Evolutionary conservation across 805 yeast genomes (phyloP).

Genomic region (Spathaspora sp.): DNA sequence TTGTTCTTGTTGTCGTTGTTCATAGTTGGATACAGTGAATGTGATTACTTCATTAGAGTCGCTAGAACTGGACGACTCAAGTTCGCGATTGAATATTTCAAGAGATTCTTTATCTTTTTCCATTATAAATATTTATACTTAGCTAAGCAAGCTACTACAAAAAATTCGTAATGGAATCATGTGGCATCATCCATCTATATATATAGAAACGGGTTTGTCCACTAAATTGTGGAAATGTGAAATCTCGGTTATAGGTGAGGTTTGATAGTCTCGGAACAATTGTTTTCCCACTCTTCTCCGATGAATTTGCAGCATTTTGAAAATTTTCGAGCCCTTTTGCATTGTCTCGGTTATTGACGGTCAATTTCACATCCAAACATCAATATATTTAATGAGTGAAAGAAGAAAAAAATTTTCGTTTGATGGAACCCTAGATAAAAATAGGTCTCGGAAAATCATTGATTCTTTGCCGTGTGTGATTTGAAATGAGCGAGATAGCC

Average conservation of each 20-base stretch:
- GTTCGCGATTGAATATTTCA: neutral
- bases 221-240: neutral
- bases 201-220: neutral
- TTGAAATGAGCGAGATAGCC: neutral
- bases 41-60: constrained; percentile 11
- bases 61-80: constrained; percentile 12
- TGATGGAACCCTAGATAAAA: neutral
- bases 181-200: neutral
- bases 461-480: neutral
- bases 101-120: constrained; percentile 7
- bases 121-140: neutral
- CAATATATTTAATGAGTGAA: neutral
- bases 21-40: constrained; percentile 11
- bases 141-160: too few species aligned
- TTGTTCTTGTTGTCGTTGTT: constrained; percentile 1
- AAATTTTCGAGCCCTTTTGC: neutral
- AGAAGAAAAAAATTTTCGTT: neutral
- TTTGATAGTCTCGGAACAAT: neutral
- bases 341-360: neutral
- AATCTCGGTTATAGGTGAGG: neutral
- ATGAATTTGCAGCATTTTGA: neutral
- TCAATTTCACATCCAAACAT: neutral
- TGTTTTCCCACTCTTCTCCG: neutral
- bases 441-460: neutral
- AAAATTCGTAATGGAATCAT: neutral